These are phyloP conservation scores for Castanea mollissima DNA, from an alignment of 306 rosid genomes.

Conservation along the genomic window DNA sequence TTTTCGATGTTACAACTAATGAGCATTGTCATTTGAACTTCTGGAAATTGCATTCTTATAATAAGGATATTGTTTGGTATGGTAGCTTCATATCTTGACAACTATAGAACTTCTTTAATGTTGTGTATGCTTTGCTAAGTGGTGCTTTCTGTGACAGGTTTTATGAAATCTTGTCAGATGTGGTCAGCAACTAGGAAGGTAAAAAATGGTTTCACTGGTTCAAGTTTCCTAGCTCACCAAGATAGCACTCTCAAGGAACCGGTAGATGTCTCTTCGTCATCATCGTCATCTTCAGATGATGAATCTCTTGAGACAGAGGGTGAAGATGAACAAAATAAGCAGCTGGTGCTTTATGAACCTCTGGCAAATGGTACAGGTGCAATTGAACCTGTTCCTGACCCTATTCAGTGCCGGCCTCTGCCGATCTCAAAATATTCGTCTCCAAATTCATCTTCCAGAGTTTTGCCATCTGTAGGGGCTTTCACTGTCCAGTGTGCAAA, in stretches of 20 bases:
- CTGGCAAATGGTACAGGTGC: constrained; percentile 30
- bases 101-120: not conserved
- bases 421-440: constrained; percentile 12
- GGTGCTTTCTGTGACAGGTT: constrained; percentile 26
- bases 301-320: constrained; percentile 29
- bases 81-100: no score
- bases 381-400: constrained; percentile 37
- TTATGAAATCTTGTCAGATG: constrained; percentile 38
- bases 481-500: constrained; percentile 89
- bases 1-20: no score
- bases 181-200: constrained; percentile 20
- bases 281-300: constrained; percentile 45
- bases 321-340: constrained; percentile 42
- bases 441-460: constrained; percentile 38
- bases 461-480: constrained; percentile 73
- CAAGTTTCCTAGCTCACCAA: constrained; percentile 25
- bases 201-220: constrained; percentile 23
- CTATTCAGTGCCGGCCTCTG: constrained; percentile 27
- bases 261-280: constrained; percentile 34
- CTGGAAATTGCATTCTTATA: no score
- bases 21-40: no score
- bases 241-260: constrained; percentile 23
- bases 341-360: constrained; percentile 72
- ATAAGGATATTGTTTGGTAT: no score
- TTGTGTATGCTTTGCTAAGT: not conserved